These are phyloP conservation scores for Talaromyces sp. DNA, from an alignment of 2,329 filamentous ascomycete genomes.

Conservation along the genomic window DNA sequence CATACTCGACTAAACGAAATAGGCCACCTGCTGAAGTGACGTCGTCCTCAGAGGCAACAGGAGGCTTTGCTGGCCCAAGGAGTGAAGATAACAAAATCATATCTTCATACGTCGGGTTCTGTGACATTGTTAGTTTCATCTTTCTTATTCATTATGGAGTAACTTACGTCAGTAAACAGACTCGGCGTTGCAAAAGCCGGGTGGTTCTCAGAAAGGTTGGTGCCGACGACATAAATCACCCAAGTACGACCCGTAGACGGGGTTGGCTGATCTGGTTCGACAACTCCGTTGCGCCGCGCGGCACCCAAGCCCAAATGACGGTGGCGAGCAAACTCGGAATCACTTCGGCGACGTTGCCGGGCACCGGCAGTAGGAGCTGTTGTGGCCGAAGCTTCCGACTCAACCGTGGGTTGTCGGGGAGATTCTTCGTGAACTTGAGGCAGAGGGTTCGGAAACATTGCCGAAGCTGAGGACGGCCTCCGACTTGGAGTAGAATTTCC, in stretches of 20 bases:
- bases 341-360: slow-evolving; percentile 53
- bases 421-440: slow-evolving; percentile 38
- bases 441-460: slow-evolving; percentile 31
- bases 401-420: slow-evolving; percentile 29
- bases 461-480: slow-evolving; percentile 45
- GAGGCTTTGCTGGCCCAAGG: slow-evolving; percentile 63
- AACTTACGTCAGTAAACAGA: slow-evolving; percentile 62
- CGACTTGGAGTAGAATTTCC: slow-evolving; percentile 48
- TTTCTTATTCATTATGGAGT: background rate
- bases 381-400: slow-evolving; percentile 36
- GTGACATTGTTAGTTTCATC: background rate
- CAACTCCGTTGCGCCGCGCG: slow-evolving; percentile 60
- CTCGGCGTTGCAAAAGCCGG: slow-evolving; percentile 66
- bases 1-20: slow-evolving; percentile 48
- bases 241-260: slow-evolving; percentile 57
- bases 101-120: slow-evolving; percentile 65
- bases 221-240: slow-evolving; percentile 68
- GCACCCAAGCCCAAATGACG: slow-evolving; percentile 57
- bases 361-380: slow-evolving; percentile 36
- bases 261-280: slow-evolving; percentile 52
- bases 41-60: slow-evolving; percentile 62
- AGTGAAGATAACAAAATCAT: slow-evolving; percentile 66
- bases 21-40: slow-evolving; percentile 59
- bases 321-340: slow-evolving; percentile 55
- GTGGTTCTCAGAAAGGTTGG: slow-evolving; percentile 66